Conservation (phyloP, 768 basidiomycete species). For the Tylopilus sp. region DNA sequence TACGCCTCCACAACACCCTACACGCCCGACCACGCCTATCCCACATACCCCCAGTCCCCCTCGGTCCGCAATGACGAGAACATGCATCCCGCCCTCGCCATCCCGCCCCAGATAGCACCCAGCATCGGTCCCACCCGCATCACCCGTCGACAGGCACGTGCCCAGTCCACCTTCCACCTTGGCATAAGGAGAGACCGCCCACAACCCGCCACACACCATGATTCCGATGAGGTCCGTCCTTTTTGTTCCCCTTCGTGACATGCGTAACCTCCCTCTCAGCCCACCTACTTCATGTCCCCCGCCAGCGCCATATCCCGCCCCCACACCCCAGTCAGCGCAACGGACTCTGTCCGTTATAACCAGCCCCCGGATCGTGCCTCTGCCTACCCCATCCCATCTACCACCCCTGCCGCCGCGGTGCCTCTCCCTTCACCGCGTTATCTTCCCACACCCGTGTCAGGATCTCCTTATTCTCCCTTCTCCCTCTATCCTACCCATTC, state of each 20-base stretch:
- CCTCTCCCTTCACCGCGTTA: conserved; percentile 40
- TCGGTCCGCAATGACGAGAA: conserved; percentile 28
- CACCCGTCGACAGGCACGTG: conserved; percentile 44
- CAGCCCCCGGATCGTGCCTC: conserved; percentile 32
- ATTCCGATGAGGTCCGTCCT: conserved; percentile 26
- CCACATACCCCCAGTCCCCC: conserved; percentile 28
- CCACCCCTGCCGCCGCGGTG: conserved; percentile 11
- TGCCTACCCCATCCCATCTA: conserved; percentile 23
- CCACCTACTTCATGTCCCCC: conserved; percentile 36
- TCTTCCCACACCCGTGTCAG: conserved; percentile 44
- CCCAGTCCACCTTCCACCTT: conserved; percentile 32
- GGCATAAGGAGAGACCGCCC: conserved; percentile 31
- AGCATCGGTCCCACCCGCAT: conserved; percentile 53
- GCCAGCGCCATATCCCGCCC: conserved; percentile 37
- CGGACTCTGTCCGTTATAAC: conserved; percentile 31
- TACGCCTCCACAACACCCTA: conserved; percentile 25
- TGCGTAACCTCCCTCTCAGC: conserved; percentile 19
- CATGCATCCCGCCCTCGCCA: conserved; percentile 26
- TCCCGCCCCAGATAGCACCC: conserved; percentile 42
- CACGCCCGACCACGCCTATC: conserved; percentile 28
- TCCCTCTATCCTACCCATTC: conserved; percentile 43
- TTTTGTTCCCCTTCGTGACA: neutral
- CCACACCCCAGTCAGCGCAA: conserved; percentile 35
- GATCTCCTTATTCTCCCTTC: conserved; percentile 45
- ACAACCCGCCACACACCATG: conserved; percentile 19